These are phyloP conservation scores for Lentinula detonsa DNA, from an alignment of 768 basidiomycete species.

Conservation along the genomic window DNA sequence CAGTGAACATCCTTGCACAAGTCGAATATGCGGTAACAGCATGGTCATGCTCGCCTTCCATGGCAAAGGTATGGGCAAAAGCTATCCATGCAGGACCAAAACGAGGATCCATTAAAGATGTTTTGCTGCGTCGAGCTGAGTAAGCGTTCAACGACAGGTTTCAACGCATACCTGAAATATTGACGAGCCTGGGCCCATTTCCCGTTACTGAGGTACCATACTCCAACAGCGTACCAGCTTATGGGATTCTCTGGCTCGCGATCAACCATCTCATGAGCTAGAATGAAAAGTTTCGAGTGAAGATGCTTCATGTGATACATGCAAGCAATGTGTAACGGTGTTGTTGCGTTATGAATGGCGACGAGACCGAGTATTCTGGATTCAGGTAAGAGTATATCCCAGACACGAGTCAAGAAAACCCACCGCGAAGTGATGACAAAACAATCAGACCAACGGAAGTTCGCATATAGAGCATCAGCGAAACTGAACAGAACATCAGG, in stretches of 20 bases:
- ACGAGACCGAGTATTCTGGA: constrained; percentile 78
- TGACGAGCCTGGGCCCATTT: constrained; percentile 91
- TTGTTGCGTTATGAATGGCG: constrained; percentile 82
- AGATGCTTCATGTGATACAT: constrained; percentile 94
- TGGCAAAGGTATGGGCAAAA: constrained; percentile 94
- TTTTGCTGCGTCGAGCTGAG: constrained; percentile 57
- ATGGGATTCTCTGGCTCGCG: constrained; percentile 88
- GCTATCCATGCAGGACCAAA: constrained; percentile 97
- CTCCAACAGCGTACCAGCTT: constrained; percentile 98
- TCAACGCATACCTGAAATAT: constrained; percentile 77
- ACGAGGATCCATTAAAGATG: constrained; percentile 92
- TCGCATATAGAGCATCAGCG: constrained; percentile 83
- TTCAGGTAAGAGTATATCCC: neutral
- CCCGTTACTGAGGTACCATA: constrained; percentile 86
- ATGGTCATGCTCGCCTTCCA: constrained; percentile 98
- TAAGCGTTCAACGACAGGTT: neutral
- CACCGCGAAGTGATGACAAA: constrained; percentile 82
- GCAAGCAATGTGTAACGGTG: constrained; percentile 94
- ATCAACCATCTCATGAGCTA: constrained; percentile 95
- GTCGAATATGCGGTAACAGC: constrained; percentile 98
- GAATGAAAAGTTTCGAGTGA: constrained; percentile 89
- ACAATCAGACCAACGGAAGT: constrained; percentile 93
- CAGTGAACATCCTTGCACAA: constrained; percentile 90
- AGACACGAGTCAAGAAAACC: constrained; percentile 4
- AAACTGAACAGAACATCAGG: constrained; percentile 88